Evolutionary conservation across 2,329 filamentous ascomycete species (phyloP).

Genomic region (Penicillium decumbens): DNA sequence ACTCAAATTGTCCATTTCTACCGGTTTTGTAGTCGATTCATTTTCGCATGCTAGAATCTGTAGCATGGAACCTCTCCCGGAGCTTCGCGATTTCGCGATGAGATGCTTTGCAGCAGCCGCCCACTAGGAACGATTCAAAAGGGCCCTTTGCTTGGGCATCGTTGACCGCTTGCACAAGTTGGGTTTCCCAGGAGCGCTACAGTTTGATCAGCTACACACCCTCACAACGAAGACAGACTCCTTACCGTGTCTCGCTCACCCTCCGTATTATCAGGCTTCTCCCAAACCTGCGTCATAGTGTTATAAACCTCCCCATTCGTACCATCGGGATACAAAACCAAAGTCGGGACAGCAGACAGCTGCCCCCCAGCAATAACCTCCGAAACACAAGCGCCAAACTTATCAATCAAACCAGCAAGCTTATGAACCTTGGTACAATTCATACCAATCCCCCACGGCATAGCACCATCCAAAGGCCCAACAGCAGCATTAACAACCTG

Average conservation of each 20-base stretch:
- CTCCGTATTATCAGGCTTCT: conserved; percentile 20
- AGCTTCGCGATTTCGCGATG: conserved; percentile 35
- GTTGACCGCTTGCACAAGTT: conserved; percentile 33
- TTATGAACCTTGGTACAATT: conserved; percentile 55
- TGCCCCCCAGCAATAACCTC: conserved; percentile 5
- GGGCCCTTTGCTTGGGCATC: conserved; percentile 26
- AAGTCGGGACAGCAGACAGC: conserved; percentile 38
- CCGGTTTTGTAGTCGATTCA: conserved; percentile 9
- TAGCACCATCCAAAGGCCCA: conserved; percentile 12
- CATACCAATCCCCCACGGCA: conserved; percentile 61
- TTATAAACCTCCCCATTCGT: conserved; percentile 66
- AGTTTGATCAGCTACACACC: conserved; percentile 10
- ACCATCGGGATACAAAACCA: conserved; percentile 65
- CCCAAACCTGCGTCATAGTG: conserved; percentile 59
- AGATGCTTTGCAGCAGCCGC: conserved; percentile 47
- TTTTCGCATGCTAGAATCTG: background rate
- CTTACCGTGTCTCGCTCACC: conserved; percentile 19
- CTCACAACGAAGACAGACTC: background rate
- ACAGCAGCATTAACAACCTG: conserved; percentile 43
- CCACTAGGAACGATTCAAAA: conserved; percentile 37
- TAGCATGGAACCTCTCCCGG: conserved; percentile 15
- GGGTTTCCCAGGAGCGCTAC: conserved; percentile 36
- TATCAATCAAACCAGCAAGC: conserved; percentile 22
- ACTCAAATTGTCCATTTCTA: conserved; percentile 1
- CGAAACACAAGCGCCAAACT: conserved; percentile 16